Base-by-base conservation (phyloP, 2,329 filamentous ascomycete species). In the Colletotrichum gigasporum region DNA sequence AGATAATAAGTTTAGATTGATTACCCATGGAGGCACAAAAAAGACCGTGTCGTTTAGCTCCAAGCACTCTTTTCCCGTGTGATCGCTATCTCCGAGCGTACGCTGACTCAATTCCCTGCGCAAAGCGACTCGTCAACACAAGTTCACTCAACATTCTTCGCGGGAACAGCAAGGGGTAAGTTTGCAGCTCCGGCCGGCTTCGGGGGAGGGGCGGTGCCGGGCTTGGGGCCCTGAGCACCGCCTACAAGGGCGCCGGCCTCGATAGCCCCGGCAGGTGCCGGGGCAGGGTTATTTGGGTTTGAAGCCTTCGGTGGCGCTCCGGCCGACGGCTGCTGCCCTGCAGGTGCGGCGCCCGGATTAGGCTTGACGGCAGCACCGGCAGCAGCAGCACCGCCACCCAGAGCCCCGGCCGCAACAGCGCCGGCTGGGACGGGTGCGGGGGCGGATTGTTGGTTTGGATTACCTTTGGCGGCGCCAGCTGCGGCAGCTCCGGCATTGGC, bases 41-140 rank as follows among this genome's bases (percentile, higher is more conserved):
- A 35, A 5, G 28, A 35, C 28, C 20, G 28, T 47, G 35, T 63
- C 39, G 37, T 63, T 45, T 35, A 37, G 32, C n/a, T 34, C 37
- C 51, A 32, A 54, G 16, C 26, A 30, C 16, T 44, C 24, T 37
- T 26, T 12, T 42, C 48, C 26, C 34, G 39, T 30, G 20, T 34
- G n/a, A 44, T 39, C 26, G 39, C 41, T 18, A 16, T 54, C 20
- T 64, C 41, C 24, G 47, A 28, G 11, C 9, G 20, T 20, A 16
- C 20, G 56, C 47, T 26, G 35, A 12, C 48, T 64, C 32, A 64
- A 2, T 51, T 44, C 24, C 22, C 56, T 64, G 56, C 56, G 7
- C 48, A 54, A 54, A 54, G n/a, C 34, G 30, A 54, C 48, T 54
- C 41, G 61, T 64, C 61, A 64, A 54, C 41, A 60, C 37, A 59